Percentiles rank a stretch among this genome's conserved stretches.
Conservation (phyloP, 768 basidiomycete genomes). For the Rubroboletus satanas region DNA sequence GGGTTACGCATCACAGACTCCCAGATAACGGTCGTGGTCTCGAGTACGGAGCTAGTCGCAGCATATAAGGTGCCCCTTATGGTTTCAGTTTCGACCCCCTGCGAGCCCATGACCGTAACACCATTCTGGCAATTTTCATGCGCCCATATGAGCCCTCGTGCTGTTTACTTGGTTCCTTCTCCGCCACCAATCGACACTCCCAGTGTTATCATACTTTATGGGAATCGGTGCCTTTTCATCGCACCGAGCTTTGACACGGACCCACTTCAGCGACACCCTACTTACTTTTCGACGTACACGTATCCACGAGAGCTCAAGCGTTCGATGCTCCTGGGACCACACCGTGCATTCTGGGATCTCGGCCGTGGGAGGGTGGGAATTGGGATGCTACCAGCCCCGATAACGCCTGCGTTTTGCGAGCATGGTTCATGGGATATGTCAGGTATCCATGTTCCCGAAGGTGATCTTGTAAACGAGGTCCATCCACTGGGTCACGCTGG, state of each 20-base stretch:
- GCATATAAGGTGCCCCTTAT: conserved; percentile 1
- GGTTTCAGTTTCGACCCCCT: background rate
- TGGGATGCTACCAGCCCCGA: background rate
- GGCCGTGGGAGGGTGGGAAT: background rate
- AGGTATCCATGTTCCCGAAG: background rate
- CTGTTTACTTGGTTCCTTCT: conserved; percentile 10
- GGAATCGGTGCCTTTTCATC: conserved; percentile 8
- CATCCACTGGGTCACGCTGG: background rate
- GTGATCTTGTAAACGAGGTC: background rate
- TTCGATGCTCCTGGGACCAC: background rate
- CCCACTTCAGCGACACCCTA: conserved; percentile 4
- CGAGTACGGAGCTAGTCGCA: conserved; percentile 3
- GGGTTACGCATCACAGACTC: conserved; percentile 7
- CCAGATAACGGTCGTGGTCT: conserved; percentile 1
- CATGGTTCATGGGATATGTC: background rate
- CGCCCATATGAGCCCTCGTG: conserved; percentile 2
- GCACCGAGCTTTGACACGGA: background rate
- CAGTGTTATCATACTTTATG: conserved; percentile 7
- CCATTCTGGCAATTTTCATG: conserved; percentile 6
- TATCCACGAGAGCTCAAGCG: background rate
- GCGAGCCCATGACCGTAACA: background rate
- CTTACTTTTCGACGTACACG: conserved; percentile 11
- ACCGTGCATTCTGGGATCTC: background rate
- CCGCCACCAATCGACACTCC: conserved; percentile 8
- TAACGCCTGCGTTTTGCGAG: background rate